Percentiles rank a stretch among this genome's conserved stretches.
phyloP scores from a whole-genome alignment of 2,329 filamentous ascomycete genomes.

The Magnaporthales sp. region DNA sequence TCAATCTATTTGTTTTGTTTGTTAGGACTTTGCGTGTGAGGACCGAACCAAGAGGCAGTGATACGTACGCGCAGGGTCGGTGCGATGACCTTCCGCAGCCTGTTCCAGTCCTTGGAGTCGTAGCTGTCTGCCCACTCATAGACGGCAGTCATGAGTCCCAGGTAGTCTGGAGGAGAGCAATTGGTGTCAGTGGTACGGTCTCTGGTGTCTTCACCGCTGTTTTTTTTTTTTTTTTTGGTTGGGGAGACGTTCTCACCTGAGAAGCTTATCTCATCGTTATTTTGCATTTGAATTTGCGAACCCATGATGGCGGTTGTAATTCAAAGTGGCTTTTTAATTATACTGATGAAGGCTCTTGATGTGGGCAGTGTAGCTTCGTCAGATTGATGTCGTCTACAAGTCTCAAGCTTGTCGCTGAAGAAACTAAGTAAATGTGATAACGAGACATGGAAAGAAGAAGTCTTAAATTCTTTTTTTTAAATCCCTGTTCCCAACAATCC shows the following conservation, averaged over 20 bases:
- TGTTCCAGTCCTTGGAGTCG: conserved; percentile 55
- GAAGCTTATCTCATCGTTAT: background rate
- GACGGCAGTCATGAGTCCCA: conserved; percentile 35
- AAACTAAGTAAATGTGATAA: background rate
- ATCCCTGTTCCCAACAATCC: background rate
- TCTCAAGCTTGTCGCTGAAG: no score
- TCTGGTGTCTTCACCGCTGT: background rate
- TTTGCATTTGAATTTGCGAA: background rate
- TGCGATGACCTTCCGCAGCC: conserved; percentile 50
- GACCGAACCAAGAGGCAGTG: background rate
- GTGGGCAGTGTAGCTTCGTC: background rate
- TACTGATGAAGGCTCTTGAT: background rate
- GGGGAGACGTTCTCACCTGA: background rate
- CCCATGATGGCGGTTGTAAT: conserved; percentile 2
- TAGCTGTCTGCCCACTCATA: conserved; percentile 58
- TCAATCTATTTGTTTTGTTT: conserved; percentile 43
- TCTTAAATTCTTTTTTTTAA: background rate
- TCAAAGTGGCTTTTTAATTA: background rate
- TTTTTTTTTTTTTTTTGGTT: background rate
- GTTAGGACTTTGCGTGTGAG: background rate
- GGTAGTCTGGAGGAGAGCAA: conserved; percentile 28
- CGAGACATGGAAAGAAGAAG: background rate
- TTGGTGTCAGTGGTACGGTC: background rate
- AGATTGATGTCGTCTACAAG: background rate
- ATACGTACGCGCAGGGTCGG: conserved; percentile 39